Percentiles rank a stretch among this genome's conserved stretches.
These are phyloP conservation scores for Ceratocystis alfenasii DNA, from an alignment of 2,329 filamentous ascomycete genomes.

Conservation along the genomic window DNA sequence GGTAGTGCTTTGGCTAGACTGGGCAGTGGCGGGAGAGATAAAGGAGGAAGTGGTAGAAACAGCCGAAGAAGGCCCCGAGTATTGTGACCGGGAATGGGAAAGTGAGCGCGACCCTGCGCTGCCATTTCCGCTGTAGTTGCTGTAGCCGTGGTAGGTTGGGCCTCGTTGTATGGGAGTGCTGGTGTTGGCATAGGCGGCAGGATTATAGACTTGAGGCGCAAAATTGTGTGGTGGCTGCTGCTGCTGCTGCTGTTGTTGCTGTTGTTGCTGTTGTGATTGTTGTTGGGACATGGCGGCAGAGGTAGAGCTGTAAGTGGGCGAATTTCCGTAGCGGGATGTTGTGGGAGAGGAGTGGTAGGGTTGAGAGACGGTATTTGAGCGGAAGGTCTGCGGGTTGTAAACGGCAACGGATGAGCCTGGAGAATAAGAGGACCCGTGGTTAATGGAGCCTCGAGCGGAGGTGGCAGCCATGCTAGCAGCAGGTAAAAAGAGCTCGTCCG, in stretches of 20 bases:
- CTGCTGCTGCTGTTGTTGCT: slow-evolving; percentile 22
- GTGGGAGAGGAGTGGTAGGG: slow-evolving; percentile 24
- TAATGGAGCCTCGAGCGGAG: slow-evolving; percentile 23
- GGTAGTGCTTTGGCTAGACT: slow-evolving; percentile 7
- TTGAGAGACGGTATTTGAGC: slow-evolving; percentile 16
- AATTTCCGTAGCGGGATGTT: slow-evolving; percentile 21
- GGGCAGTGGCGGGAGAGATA: slow-evolving; percentile 12
- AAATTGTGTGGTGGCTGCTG: slow-evolving; percentile 41
- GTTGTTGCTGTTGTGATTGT: slow-evolving; percentile 10
- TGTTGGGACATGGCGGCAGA: neutral
- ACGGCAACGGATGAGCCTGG: neutral
- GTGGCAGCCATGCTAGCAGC: slow-evolving; percentile 19
- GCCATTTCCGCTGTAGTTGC: slow-evolving; percentile 31
- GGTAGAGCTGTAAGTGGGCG: slow-evolving; percentile 16
- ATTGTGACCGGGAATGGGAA: slow-evolving; percentile 20
- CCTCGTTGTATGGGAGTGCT: slow-evolving; percentile 35
- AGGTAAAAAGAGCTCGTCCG: slow-evolving; percentile 20
- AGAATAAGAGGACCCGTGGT: slow-evolving; percentile 24
- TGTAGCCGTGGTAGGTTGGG: slow-evolving; percentile 39
- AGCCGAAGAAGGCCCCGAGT: slow-evolving; percentile 11
- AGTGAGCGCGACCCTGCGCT: slow-evolving; percentile 25
- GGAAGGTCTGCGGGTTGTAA: slow-evolving; percentile 20
- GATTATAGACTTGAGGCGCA: slow-evolving; percentile 54
- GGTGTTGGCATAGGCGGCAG: slow-evolving; percentile 45
- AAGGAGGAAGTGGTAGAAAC: slow-evolving; percentile 25